Evolutionary conservation across 176 grass and related monocot species (phyloP).

Genomic region (Eleusine indica): DNA sequence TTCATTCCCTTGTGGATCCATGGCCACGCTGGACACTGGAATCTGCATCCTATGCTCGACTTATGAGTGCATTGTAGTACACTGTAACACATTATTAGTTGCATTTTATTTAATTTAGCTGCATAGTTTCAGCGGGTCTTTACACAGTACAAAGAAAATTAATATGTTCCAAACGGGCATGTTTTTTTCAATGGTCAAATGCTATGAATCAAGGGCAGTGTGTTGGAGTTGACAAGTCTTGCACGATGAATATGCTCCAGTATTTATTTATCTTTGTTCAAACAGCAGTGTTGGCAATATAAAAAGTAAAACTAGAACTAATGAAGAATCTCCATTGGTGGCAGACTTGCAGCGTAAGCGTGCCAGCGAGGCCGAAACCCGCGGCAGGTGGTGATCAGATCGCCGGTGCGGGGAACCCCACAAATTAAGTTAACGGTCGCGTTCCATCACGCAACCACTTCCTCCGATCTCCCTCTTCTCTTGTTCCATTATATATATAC

Average conservation of each 20-base stretch:
- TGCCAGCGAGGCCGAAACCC: constrained; percentile 33
- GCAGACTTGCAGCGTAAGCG: constrained; percentile 13
- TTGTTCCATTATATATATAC: constrained; percentile 6
- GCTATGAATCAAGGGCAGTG: neutral
- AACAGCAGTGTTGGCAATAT: neutral
- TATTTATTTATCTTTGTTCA: neutral
- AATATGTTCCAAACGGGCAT: neutral
- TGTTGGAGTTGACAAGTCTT: neutral
- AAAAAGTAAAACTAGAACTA: neutral
- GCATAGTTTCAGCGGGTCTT: neutral
- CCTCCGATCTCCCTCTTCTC: neutral
- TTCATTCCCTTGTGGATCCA: neutral
- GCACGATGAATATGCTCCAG: neutral
- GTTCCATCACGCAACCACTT: constrained; percentile 37
- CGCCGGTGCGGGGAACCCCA: neutral
- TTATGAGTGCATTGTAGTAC: neutral
- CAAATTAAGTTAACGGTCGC: constrained; percentile 14
- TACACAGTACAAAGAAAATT: neutral
- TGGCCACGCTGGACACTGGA: too few relatives aligned
- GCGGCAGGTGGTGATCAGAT: neutral
- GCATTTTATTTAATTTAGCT: neutral
- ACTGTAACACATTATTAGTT: too few relatives aligned
- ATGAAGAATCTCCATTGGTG: neutral
- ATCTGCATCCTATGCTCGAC: neutral
- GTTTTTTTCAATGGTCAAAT: neutral